A percentile compares a stretch with the other conserved stretches of the same genome.
These are phyloP conservation scores for Hortiboletus campestris DNA, from an alignment of 768 basidiomycete species.

Conservation along the genomic window DNA sequence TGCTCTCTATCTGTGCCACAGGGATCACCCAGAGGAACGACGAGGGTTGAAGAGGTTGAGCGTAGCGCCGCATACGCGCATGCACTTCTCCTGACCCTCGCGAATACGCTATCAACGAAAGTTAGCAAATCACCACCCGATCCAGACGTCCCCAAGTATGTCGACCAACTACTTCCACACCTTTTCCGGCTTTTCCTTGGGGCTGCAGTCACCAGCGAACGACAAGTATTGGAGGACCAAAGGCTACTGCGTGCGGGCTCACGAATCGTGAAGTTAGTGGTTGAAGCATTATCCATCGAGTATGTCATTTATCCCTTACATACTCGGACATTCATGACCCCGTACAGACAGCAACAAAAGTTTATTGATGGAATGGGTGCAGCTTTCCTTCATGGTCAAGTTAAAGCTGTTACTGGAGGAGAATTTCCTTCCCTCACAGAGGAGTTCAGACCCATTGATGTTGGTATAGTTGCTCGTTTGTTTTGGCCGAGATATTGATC, in stretches of 20 bases:
- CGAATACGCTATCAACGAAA: conserved; percentile 57
- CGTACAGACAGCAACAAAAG: conserved; percentile 54
- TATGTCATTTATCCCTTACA: conserved; percentile 41
- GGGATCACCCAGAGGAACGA: background rate
- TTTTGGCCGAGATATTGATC: background rate
- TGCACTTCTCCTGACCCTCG: conserved; percentile 71
- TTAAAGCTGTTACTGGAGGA: conserved; percentile 53
- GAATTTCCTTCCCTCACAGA: conserved; percentile 39
- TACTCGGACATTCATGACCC: background rate
- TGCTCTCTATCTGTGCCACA: conserved; percentile 37
- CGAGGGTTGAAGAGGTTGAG: conserved; percentile 45
- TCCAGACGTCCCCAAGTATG: conserved; percentile 75
- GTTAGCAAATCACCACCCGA: conserved; percentile 45
- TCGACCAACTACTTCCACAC: conserved; percentile 70
- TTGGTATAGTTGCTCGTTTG: conserved; percentile 26
- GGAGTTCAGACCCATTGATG: conserved; percentile 52
- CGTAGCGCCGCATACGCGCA: conserved; percentile 81
- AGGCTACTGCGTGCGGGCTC: conserved; percentile 44
- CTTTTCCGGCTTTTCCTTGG: conserved; percentile 65
- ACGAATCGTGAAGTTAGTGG: conserved; percentile 64
- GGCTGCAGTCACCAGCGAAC: conserved; percentile 32
- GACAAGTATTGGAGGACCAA: conserved; percentile 36
- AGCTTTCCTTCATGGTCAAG: conserved; percentile 43
- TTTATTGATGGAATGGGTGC: conserved; percentile 45
- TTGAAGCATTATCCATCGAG: conserved; percentile 62